A percentile compares a stretch with the other conserved stretches of the same genome.
Conservation (phyloP, 2,329 filamentous ascomycete species). For the Ceratocystis huliohia region DNA sequence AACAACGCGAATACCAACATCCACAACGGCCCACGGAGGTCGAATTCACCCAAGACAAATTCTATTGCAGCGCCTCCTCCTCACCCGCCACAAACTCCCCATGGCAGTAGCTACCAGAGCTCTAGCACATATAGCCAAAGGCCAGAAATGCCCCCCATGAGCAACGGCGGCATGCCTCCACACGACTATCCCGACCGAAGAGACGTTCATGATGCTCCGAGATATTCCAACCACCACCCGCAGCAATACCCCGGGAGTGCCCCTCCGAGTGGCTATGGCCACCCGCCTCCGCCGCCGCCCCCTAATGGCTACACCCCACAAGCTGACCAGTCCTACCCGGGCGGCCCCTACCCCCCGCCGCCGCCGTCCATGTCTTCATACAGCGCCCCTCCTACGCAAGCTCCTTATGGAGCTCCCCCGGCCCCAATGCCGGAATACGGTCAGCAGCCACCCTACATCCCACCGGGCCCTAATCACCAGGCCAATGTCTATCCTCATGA, state of each 20-base stretch:
- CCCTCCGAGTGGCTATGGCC: conserved; percentile 14
- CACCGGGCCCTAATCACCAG: conserved; percentile 16
- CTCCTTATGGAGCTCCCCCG: conserved; percentile 18
- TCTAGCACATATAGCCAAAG: conserved; percentile 9
- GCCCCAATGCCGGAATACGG: conserved; percentile 11
- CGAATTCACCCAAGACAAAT: conserved; percentile 14
- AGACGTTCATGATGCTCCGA: conserved; percentile 13
- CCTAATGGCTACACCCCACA: conserved; percentile 4
- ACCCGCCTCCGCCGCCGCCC: conserved; percentile 10
- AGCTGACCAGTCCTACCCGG: conserved; percentile 11
- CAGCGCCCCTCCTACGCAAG: conserved; percentile 18
- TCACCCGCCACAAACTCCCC: conserved; percentile 1
- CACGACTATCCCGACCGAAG: conserved; percentile 15
- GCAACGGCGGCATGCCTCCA: conserved; percentile 5
- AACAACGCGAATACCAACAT: conserved; percentile 2
- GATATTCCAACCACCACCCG: conserved; percentile 13
- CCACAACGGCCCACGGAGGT: background rate
- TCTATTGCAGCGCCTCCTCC: conserved; percentile 15
- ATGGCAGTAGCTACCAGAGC: conserved; percentile 6
- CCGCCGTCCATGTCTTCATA: conserved; percentile 16
- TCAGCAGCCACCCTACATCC: conserved; percentile 15
- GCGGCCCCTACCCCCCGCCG: conserved; percentile 11
- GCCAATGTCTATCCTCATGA: conserved; percentile 13
- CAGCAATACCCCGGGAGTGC: conserved; percentile 18
- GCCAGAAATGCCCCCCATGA: conserved; percentile 9